Evolutionary conservation across 2,329 filamentous ascomycete genomes (phyloP).

Genomic region (Tolypocladium ophioglossoides): DNA sequence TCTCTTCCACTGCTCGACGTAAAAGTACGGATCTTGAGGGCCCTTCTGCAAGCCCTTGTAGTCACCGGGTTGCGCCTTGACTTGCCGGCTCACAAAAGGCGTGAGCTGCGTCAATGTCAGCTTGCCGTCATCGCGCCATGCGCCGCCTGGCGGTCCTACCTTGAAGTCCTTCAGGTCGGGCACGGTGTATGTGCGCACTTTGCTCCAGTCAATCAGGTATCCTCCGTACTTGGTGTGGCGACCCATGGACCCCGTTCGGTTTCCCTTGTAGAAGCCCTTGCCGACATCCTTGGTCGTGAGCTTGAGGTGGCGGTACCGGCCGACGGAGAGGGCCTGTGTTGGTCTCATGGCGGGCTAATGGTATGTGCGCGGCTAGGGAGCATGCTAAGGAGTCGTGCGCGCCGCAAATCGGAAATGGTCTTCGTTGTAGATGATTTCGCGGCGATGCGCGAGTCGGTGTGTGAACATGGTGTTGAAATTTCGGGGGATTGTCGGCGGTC

Average conservation of each 20-base stretch:
- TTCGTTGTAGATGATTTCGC: background rate
- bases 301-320: slow-evolving; percentile 61
- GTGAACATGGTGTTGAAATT: slow-evolving; percentile 5
- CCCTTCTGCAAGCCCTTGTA: slow-evolving; percentile 43
- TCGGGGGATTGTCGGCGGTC: slow-evolving; percentile 7
- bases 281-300: slow-evolving; percentile 90
- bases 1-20: slow-evolving; percentile 55
- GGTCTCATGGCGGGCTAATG: slow-evolving; percentile 46
- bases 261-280: slow-evolving; percentile 97
- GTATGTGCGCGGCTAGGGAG: slow-evolving; percentile 1
- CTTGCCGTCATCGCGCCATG: background rate
- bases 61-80: slow-evolving; percentile 41
- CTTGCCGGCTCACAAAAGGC: slow-evolving; percentile 60
- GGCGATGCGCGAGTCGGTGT: background rate
- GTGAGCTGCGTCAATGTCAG: slow-evolving; percentile 49
- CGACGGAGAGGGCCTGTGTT: slow-evolving; percentile 53
- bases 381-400: background rate
- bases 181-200: slow-evolving; percentile 84
- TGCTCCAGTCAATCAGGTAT: slow-evolving; percentile 74
- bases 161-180: slow-evolving; percentile 63
- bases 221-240: slow-evolving; percentile 72
- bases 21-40: slow-evolving; percentile 49
- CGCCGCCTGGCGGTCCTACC: slow-evolving; percentile 37
- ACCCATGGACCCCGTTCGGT: slow-evolving; percentile 78
- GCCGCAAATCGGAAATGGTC: background rate